Evolutionary conservation across 768 basidiomycete species (phyloP).

Genomic region (Termitomyces sp.): DNA sequence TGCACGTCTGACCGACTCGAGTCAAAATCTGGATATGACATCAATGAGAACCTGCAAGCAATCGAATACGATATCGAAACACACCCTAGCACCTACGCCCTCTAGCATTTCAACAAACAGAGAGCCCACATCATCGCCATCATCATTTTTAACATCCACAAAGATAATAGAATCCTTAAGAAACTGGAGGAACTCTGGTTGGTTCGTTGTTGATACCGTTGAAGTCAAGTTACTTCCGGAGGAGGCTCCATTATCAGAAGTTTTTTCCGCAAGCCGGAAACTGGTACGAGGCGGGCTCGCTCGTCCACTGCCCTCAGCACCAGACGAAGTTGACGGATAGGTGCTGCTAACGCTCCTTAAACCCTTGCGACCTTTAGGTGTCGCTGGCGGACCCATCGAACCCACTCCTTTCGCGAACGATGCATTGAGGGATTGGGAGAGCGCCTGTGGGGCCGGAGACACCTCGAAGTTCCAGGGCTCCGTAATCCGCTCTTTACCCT

Average conservation of each 20-base stretch:
- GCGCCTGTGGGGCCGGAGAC: constrained; percentile 53
- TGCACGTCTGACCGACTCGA: constrained; percentile 67
- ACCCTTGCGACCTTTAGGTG: constrained; percentile 28
- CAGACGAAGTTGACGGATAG: constrained; percentile 17
- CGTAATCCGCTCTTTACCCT: constrained; percentile 25
- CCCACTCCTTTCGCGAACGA: constrained; percentile 33
- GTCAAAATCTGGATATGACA: constrained; percentile 42
- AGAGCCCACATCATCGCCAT: constrained; percentile 74
- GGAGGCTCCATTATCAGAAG: constrained; percentile 10
- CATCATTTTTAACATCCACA: constrained; percentile 84
- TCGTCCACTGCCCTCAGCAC: not conserved
- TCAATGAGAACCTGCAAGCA: not conserved
- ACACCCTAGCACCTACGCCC: constrained; percentile 74
- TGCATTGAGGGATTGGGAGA: constrained; percentile 57
- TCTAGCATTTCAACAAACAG: constrained; percentile 83
- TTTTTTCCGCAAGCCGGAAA: constrained; percentile 9
- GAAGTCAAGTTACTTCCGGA: constrained; percentile 17
- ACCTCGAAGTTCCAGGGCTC: constrained; percentile 32
- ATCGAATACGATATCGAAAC: not conserved
- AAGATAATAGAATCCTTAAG: constrained; percentile 75
- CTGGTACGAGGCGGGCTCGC: constrained; percentile 9
- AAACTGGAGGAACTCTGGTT: constrained; percentile 39
- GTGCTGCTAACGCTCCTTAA: constrained; percentile 37
- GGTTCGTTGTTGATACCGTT: constrained; percentile 16
- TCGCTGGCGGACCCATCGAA: constrained; percentile 44